Evolutionary conservation across 2,329 filamentous ascomycete species (phyloP).

Genomic region (Neonectria ditissima): DNA sequence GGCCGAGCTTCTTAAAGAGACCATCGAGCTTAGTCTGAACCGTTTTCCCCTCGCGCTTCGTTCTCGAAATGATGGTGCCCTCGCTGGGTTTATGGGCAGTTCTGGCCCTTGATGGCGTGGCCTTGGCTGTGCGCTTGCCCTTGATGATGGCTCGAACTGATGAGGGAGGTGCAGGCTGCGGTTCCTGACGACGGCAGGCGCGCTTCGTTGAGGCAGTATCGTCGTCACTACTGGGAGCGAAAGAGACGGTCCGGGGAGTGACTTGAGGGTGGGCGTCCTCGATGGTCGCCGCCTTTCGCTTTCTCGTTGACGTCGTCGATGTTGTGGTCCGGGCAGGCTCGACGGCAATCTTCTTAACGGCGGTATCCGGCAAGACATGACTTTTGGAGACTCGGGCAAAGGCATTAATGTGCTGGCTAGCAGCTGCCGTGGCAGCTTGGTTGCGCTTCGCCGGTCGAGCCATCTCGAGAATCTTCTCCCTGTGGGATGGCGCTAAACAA

Average conservation of each 20-base stretch:
- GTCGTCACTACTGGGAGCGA: constrained; percentile 51
- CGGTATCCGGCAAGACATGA: constrained; percentile 39
- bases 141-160: constrained; percentile 34
- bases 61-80: constrained; percentile 48
- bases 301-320: constrained; percentile 43
- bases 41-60: constrained; percentile 44
- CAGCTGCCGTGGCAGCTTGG: constrained; percentile 34
- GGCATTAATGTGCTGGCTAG: constrained; percentile 52
- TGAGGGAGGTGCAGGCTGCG: constrained; percentile 18
- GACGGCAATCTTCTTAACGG: constrained; percentile 51
- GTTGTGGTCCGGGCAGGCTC: constrained; percentile 37
- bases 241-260: constrained; percentile 47
- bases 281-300: constrained; percentile 52
- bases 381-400: constrained; percentile 63
- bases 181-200: constrained; percentile 45
- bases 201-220: constrained; percentile 44
- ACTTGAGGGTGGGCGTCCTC: constrained; percentile 43
- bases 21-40: constrained; percentile 56
- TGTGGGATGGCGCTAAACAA: constrained; percentile 6
- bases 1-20: constrained; percentile 52
- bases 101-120: constrained; percentile 45
- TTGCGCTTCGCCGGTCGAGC: constrained; percentile 45
- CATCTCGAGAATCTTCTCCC: constrained; percentile 31
- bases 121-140: constrained; percentile 49
- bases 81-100: constrained; percentile 48